These are phyloP conservation scores for Chaetomidium leptoderma DNA, from an alignment of 495 filamentous ascomycete species.

Conservation along the genomic window DNA sequence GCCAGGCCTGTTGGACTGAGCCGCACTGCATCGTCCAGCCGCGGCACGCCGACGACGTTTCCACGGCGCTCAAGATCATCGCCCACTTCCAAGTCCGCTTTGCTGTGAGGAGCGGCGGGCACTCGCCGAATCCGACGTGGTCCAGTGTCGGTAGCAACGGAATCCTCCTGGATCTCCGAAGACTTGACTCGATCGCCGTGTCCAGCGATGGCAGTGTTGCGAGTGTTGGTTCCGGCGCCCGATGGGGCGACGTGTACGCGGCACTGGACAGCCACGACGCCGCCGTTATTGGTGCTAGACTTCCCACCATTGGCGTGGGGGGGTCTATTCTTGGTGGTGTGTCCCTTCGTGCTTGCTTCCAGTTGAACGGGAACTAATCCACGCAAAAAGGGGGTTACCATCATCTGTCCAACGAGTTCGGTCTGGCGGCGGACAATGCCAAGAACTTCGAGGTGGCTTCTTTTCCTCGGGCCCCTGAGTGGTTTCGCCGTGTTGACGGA, in stretches of 20 bases:
- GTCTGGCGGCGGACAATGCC: conserved; percentile 34
- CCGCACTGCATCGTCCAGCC: background rate
- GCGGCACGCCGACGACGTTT: background rate
- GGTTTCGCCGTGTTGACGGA: too few relatives aligned
- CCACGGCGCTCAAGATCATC: background rate
- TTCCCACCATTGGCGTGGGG: conserved; percentile 36
- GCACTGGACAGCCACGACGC: conserved; percentile 27
- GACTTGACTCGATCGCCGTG: conserved; percentile 37
- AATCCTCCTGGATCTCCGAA: conserved; percentile 43
- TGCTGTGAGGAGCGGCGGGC: conserved; percentile 46
- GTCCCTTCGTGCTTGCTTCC: too few relatives aligned
- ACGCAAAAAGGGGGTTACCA: conserved; percentile 19
- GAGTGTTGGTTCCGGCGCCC: conserved; percentile 37
- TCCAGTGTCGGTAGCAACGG: conserved; percentile 36
- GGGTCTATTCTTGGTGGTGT: conserved; percentile 38
- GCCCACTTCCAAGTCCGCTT: conserved; percentile 20
- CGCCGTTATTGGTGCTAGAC: conserved; percentile 36
- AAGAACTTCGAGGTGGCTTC: conserved; percentile 38
- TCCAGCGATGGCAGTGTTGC: conserved; percentile 29
- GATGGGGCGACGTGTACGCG: conserved; percentile 40
- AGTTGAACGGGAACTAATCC: too few relatives aligned
- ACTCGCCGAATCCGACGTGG: conserved; percentile 32
- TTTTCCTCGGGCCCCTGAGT: too few relatives aligned
- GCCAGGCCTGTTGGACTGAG: background rate
- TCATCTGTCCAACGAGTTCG: background rate